Conservation (phyloP, 257 asterid genomes). For the Galeopsis tetrahit region DNA sequence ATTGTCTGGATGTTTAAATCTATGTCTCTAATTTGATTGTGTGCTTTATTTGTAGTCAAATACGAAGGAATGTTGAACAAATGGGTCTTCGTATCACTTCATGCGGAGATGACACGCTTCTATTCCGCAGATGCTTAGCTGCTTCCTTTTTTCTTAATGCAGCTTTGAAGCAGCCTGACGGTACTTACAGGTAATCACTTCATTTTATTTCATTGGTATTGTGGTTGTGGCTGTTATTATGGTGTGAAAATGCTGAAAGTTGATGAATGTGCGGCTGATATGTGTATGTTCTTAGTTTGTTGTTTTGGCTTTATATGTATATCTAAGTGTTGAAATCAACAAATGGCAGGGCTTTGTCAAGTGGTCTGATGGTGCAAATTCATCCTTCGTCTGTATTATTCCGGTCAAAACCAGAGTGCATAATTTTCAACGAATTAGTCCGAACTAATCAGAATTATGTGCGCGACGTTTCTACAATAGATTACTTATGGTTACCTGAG, state of each 20-base stretch:
- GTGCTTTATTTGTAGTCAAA: slow-evolving; percentile 64
- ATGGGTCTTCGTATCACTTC: slow-evolving; percentile 76
- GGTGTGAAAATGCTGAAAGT: slow-evolving; percentile 16
- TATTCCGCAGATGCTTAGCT: slow-evolving; percentile 80
- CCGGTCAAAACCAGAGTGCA: slow-evolving; percentile 84
- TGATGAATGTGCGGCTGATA: neutral
- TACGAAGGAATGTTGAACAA: slow-evolving; percentile 72
- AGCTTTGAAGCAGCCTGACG: slow-evolving; percentile 92
- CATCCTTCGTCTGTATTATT: slow-evolving; percentile 91
- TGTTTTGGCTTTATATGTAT: neutral
- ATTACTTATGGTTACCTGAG: slow-evolving; percentile 88
- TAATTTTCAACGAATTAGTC: slow-evolving; percentile 77
- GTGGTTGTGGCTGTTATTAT: neutral
- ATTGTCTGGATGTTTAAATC: slow-evolving; percentile 8
- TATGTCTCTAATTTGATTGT: slow-evolving; percentile 22
- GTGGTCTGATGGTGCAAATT: slow-evolving; percentile 82
- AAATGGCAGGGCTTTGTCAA: slow-evolving; percentile 75
- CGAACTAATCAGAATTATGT: slow-evolving; percentile 73
- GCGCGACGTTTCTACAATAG: slow-evolving; percentile 79
- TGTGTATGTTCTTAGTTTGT: no score
- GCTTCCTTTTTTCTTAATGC: slow-evolving; percentile 97
- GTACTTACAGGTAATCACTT: slow-evolving; percentile 72
- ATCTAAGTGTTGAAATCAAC: slow-evolving; percentile 24
- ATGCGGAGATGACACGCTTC: slow-evolving; percentile 83
- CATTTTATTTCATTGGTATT: neutral